Base-by-base conservation (phyloP, 1,139 yeast species). In the Candida tetrigidarum region DNA sequence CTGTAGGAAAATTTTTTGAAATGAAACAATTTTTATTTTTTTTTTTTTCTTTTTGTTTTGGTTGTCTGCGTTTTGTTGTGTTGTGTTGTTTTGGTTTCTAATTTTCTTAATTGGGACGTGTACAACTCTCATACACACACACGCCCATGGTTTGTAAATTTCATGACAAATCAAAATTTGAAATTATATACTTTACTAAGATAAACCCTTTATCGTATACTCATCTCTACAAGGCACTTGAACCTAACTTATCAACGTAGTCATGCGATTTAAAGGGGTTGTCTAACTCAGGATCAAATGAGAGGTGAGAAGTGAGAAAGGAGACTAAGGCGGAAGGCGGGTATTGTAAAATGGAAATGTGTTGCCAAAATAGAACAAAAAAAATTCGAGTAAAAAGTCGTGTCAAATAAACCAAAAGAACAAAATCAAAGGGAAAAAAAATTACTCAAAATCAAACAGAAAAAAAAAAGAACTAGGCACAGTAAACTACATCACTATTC, bases 1-100 rank as follows among this genome's bases (percentile, higher is more conserved):
- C n/a, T n/a, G n/a, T n/a, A 28, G 22, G 34, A 30, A 30, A 30
- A 16, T 30, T 30, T 30, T 30, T 30, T 30, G 34, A 30, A 30
- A 30, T 30, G 34, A 30, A 30, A 30, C 34, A 30, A 30, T 8
- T 30, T 9, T 20, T n/a, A 10, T 30, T 30, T 15, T 30, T 10
- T 7, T 16, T 30, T 28, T 28, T 28, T 22, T 22, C 9, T 28
- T 28, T 28, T 5, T 28, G 2, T 28, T 12, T 12, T 28, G 4
- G n/a, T 28, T 25, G 28, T 25, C n/a, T 25, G 28, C n/a, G 8
- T 28, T 28, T 28, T 28, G 16, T 9, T 15, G n/a, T 28, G 4
- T 15, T 22, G 25, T 22, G 9, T 7, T 22, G 9, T 7, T 22
- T 22, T 22, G 9, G 9, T 22, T 22, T 7, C 25, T 7, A 22